Base-by-base conservation (phyloP, 352 stramenopile species). In the Phytophthora pluvialis region DNA sequence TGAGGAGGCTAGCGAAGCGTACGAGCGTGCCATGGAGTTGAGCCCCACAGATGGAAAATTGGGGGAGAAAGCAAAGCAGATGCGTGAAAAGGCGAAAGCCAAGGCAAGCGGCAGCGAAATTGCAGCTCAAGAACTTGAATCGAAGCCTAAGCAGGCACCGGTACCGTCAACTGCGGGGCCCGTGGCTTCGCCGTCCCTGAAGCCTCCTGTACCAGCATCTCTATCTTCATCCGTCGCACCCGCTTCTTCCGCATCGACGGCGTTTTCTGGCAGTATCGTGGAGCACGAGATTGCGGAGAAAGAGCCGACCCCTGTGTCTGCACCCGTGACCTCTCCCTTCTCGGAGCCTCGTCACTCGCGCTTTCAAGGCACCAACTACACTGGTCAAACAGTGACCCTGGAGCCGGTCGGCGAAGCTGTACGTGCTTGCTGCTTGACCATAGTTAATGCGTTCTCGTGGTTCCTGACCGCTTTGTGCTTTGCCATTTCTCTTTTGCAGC, bases 351-450 rank as follows among this genome's bases (percentile, higher is more conserved):
- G 59, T 9, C 67, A 70, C 7, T 88, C 80, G 21, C 77, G 82
- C 25, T 92, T 92, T 60, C 60, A 72, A 0, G 86, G 82, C n/a
- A 90, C 78, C 62, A 90, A 92, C 59, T 77, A 78, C n/a, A 77
- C 75, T 47, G 83, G 82, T 16, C 71, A 94, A 49, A 77, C 78
- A 31, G 81, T 94, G 25, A 86, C 77, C 32, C 57, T 94, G 3
- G 77, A 94, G 56, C 83, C 82, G 8, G 80, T 92, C 3, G 86
- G 86, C n/a, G 82, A 93, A 73, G 67, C 82, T 63, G 86, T 94
- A 83, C 44, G 80, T 80, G 25, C 15, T 28, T 28, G 35, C 35
- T 42, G 13, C 8, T 6, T 18, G 18, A 10, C 1, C 21, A 26
- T 39, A 11, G 56, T 40, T 12, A 54, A 43, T 44, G 28, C 18